A percentile compares a stretch with the other conserved stretches of the same genome.
Evolutionary conservation across 1,139 yeast genomes (phyloP).

Genomic region (Citeromyces hawaiiensis): DNA sequence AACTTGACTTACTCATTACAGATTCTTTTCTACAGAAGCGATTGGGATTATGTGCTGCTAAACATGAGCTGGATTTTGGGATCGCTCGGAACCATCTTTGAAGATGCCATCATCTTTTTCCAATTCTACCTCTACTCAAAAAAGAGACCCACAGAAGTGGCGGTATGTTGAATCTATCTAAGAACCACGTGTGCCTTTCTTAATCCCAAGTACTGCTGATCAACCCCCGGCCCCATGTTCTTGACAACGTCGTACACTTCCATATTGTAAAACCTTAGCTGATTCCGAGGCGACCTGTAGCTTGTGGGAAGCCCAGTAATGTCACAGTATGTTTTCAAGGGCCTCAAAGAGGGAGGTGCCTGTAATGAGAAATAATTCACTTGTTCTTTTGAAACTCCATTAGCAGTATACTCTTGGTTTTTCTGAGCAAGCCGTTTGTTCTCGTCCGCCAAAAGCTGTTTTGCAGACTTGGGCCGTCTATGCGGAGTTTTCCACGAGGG

Average conservation of each 20-base stretch:
- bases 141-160: constrained; percentile 3
- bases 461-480: constrained; percentile 62
- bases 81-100: constrained; percentile 59
- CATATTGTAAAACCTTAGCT: constrained; percentile 66
- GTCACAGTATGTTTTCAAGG: constrained; percentile 81
- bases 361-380: constrained; percentile 52
- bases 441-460: constrained; percentile 73
- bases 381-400: constrained; percentile 19
- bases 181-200: constrained; percentile 83
- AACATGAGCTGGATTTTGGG: constrained; percentile 70
- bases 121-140: constrained; percentile 51
- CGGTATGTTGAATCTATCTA: constrained; percentile 15
- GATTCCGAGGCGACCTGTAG: constrained; percentile 67
- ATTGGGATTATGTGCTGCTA: constrained; percentile 41
- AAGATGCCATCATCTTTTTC: constrained; percentile 47
- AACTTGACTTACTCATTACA: constrained; percentile 70
- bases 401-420: constrained; percentile 16
- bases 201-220: constrained; percentile 81
- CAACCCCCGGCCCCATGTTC: constrained; percentile 80
- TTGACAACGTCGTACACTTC: constrained; percentile 75
- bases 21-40: constrained; percentile 53
- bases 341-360: constrained; percentile 84
- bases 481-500: constrained; percentile 34
- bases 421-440: constrained; percentile 37
- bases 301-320: constrained; percentile 78